Evolutionary conservation across 805 yeast genomes (phyloP), one percentile per base, ranked within the genome.

Genomic region (Cyberlindnera sargentensis): DNA sequence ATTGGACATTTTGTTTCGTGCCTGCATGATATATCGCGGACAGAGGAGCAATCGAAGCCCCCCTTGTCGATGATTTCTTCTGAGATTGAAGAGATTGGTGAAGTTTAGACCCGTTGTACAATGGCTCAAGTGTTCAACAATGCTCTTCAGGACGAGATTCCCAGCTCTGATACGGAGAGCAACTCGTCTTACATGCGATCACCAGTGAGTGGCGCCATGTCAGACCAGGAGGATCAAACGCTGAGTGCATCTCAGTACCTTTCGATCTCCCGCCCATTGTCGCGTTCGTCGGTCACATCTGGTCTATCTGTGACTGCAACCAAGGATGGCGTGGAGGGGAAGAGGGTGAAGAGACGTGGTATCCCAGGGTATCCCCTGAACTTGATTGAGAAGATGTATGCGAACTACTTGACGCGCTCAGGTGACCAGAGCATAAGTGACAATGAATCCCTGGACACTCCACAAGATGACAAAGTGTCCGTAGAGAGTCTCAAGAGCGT

Each of bases 231-330:
- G 15, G 44, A 45, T 3, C 23, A 23, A 6, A 33, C 44, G 5
- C 44, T 43, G 20, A 42, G 38, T 9, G 39, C 43, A 8, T 38
- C 42, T 32, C 47, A 46, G 24, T 41, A 44, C 31, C 40, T 48
- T 4, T 46, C 60, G n/a, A 51, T 61, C 5, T 76, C 85, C 1
- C 67, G 85, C 36, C 82, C 84, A 0, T 55, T 76, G 23, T 80
- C 86, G 0, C 68, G 86, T 39, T 72, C 74, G 37, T 77, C 84
- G 25, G 73, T 75, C 20, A 77, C 84, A 0, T 79, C 86, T 1
- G 82, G 84, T 31, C 57, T 82, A n/a, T 80, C 87, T 0, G 79
- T 82, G 34, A 80, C 83, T 4, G 88, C 88, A 24, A 80, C 85
- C 15, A 82, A 82, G 51, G 88, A 82, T 58, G 88, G 89, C 0